Conservation (phyloP, 495 filamentous ascomycete genomes). For the Usnea hakonensis region DNA sequence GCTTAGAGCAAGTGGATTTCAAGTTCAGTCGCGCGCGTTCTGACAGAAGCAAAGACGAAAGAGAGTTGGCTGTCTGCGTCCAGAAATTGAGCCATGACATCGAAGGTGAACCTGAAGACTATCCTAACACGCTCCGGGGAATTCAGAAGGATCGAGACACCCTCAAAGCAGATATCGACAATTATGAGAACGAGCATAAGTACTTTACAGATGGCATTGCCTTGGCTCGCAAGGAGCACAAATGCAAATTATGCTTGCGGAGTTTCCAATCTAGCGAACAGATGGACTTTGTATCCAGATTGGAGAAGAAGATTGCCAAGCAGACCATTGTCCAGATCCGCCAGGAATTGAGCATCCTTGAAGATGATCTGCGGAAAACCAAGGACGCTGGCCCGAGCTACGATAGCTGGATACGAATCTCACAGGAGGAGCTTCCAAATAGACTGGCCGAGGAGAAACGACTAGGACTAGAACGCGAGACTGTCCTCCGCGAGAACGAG, state of each 20-base stretch:
- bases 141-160: conserved; percentile 54
- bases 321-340: conserved; percentile 45
- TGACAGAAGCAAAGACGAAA: conserved; percentile 53
- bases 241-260: conserved; percentile 64
- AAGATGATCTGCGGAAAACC: conserved; percentile 49
- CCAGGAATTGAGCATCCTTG: conserved; percentile 42
- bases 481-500: conserved; percentile 59
- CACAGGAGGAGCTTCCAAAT: conserved; percentile 60
- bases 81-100: conserved; percentile 43
- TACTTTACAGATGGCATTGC: conserved; percentile 58
- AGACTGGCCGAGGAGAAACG: conserved; percentile 54
- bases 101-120: conserved; percentile 47
- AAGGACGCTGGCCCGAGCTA: conserved; percentile 56
- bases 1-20: conserved; percentile 70
- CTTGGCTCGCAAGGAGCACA: conserved; percentile 50
- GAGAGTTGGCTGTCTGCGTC: conserved; percentile 54
- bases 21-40: conserved; percentile 52
- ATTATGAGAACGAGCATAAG: conserved; percentile 51
- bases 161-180: conserved; percentile 54
- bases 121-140: conserved; percentile 43
- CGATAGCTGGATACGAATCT: conserved; percentile 64
- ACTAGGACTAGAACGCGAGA: conserved; percentile 46
- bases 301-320: conserved; percentile 52
- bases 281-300: conserved; percentile 50
- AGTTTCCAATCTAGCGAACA: conserved; percentile 55